phyloP scores from a whole-genome alignment of 305 asterid genomes.

The Fraxinus sp. region DNA sequence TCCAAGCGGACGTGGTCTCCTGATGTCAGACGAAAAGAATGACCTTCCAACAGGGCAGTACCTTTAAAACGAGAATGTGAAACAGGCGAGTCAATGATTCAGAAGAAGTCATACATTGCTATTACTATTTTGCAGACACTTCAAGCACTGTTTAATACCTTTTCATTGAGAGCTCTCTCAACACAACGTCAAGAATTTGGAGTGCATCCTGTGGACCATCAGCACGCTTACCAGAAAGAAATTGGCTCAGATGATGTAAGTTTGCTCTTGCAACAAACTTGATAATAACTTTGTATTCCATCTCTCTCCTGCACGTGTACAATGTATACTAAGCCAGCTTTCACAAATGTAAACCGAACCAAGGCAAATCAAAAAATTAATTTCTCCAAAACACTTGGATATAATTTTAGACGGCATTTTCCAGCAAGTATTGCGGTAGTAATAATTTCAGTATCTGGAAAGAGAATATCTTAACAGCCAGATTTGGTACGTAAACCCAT shows the following conservation, averaged over 20 bases:
- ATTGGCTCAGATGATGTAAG: conserved; percentile 82
- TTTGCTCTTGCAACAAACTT: conserved; percentile 84
- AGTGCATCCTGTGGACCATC: conserved; percentile 95
- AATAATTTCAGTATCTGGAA: not conserved
- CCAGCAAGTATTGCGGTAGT: not conserved
- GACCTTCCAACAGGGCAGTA: conserved; percentile 93
- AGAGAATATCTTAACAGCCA: not conserved
- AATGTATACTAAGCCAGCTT: not conserved
- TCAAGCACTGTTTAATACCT: conserved; percentile 43
- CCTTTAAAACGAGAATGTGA: conserved; percentile 36
- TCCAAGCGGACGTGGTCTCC: conserved; percentile 83
- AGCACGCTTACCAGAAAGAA: conserved; percentile 88
- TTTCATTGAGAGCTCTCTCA: conserved; percentile 79
- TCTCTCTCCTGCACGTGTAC: conserved; percentile 60
- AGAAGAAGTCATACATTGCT: not conserved
- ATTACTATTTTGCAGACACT: not conserved
- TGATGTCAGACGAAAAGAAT: conserved; percentile 81
- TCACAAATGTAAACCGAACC: not conserved
- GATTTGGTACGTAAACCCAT: conserved; percentile 4
- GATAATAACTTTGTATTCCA: conserved; percentile 79
- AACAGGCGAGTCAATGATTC: not conserved
- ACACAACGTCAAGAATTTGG: conserved; percentile 88
- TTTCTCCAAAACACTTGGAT: not conserved
- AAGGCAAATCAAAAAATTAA: not conserved
- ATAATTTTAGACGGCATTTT: not conserved